A percentile compares a stretch with the other conserved stretches of the same genome.
phyloP scores from a whole-genome alignment of 495 filamentous ascomycete genomes.

The Hypoxylon lenormandii region DNA sequence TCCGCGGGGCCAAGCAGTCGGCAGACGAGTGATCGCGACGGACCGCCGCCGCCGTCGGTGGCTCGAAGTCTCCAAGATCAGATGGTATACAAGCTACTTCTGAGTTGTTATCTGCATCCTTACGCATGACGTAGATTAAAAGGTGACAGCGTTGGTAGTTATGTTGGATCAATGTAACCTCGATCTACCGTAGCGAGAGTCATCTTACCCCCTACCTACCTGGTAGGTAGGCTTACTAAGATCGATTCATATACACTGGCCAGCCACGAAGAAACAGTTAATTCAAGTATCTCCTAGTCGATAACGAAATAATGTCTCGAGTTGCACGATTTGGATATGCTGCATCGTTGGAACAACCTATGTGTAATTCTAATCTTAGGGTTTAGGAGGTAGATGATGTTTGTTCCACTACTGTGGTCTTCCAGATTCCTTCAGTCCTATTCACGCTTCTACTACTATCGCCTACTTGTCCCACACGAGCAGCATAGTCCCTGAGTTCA shows the following conservation, averaged over 20 bases:
- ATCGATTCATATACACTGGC: not conserved
- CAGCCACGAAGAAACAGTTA: too few relatives aligned
- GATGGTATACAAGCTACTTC: not conserved
- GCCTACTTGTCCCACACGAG: too few relatives aligned
- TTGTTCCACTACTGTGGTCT: too few relatives aligned
- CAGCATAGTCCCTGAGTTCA: too few relatives aligned
- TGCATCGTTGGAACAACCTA: slow-evolving; percentile 20
- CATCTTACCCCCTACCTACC: not conserved
- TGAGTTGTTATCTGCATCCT: not conserved
- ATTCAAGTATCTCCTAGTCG: too few relatives aligned
- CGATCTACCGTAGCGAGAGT: not conserved
- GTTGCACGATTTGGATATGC: too few relatives aligned
- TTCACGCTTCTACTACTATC: too few relatives aligned
- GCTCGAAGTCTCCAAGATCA: not conserved
- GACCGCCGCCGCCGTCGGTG: not conserved
- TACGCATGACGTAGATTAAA: not conserved
- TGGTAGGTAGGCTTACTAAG: not conserved
- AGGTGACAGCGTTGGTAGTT: not conserved
- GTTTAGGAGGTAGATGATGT: too few relatives aligned
- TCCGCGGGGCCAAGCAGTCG: not conserved
- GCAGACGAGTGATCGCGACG: not conserved
- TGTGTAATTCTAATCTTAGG: not conserved
- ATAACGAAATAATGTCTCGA: too few relatives aligned
- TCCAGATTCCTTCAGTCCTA: too few relatives aligned
- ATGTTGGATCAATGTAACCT: slow-evolving; percentile 2